Percentiles rank a stretch among this genome's conserved stretches.
phyloP scores from a whole-genome alignment of 2,329 filamentous ascomycete species.

The Colletotrichum theobromicola region DNA sequence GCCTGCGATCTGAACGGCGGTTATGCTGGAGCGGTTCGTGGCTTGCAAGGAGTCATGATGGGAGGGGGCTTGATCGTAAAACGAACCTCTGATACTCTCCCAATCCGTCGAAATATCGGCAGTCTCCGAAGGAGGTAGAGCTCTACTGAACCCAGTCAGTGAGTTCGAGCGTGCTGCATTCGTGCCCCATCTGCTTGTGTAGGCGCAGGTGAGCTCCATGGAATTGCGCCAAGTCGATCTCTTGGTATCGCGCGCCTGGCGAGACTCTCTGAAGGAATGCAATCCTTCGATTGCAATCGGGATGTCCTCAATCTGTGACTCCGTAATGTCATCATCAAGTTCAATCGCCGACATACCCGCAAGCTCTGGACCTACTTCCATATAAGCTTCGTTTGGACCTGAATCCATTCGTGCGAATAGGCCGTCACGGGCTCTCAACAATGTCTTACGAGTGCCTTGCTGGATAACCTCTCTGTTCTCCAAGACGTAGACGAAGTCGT shows the following conservation, averaged over 20 bases:
- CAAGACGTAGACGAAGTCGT: slow-evolving; percentile 83
- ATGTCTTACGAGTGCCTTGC: slow-evolving; percentile 65
- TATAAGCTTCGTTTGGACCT: not conserved
- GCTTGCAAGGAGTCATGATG: not conserved
- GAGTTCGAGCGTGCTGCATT: not conserved
- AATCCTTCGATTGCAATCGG: not conserved
- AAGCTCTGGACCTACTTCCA: not conserved
- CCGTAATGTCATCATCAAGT: not conserved
- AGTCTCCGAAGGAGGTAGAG: not conserved
- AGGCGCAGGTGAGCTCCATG: not conserved
- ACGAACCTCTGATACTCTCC: not conserved
- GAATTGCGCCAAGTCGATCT: not conserved
- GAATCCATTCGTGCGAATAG: slow-evolving; percentile 51
- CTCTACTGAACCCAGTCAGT: not conserved
- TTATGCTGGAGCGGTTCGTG: not conserved
- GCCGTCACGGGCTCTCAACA: slow-evolving; percentile 51
- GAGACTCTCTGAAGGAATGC: not conserved
- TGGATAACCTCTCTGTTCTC: slow-evolving; percentile 72
- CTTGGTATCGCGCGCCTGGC: not conserved
- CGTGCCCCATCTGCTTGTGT: not conserved
- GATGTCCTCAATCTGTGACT: not conserved
- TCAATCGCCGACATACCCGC: not conserved
- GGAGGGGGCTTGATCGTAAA: not conserved
- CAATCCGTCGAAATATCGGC: not conserved
- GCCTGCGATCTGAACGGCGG: not conserved